Evolutionary conservation across 1,284 basidiomycete species (phyloP), one percentile per base, ranked within the genome.

Genomic region (Leccinum pseudoinsigne): DNA sequence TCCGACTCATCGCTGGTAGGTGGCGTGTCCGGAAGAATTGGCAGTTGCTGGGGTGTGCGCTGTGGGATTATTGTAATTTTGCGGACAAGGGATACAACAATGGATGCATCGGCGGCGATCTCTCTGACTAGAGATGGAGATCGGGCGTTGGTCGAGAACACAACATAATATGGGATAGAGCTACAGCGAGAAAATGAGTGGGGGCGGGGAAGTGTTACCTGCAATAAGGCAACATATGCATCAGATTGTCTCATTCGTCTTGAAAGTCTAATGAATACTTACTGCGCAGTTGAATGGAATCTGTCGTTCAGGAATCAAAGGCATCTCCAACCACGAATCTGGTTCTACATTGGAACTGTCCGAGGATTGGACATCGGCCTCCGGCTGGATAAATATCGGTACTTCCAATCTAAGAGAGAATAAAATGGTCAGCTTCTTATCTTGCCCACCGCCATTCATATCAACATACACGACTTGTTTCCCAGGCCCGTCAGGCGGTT

Each of bases 261-360:
- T 45, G n/a, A 59, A 28, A 60, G 55, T 18, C 3, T 61, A 60
- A 11, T 61, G 11, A 18, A 42, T 42, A 26, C 82, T 70, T 67
- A 89, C 88, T 31, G 85, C 87, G 73, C 86, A 88, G 51, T 80
- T 82, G 70, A 88, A 85, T 3, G 87, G 84, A 55, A 89, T 80
- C 0, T 81, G 80, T 42, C 88, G 81, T 68, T 89, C 86, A 4
- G 84, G 78, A 63, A 80, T 82, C 38, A 90, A 74, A 42, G 87
- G 85, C 72, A 88, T 84, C 72, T 90, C 88, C 21, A 89, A 67
- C 88, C 88, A 90, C 1, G 82, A 82, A 51, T 81, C 79, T 6
- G 80, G 77, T 61, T 80, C 76, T 54, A 77, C 70, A 10, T 74
- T 65, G 5, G 78, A 72, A 50, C 81, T 81, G 71, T 88, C 86